A percentile compares a stretch with the other conserved stretches of the same genome.
These are phyloP conservation scores for Sicyos edulis DNA, from an alignment of 306 rosid species.

Conservation along the genomic window DNA sequence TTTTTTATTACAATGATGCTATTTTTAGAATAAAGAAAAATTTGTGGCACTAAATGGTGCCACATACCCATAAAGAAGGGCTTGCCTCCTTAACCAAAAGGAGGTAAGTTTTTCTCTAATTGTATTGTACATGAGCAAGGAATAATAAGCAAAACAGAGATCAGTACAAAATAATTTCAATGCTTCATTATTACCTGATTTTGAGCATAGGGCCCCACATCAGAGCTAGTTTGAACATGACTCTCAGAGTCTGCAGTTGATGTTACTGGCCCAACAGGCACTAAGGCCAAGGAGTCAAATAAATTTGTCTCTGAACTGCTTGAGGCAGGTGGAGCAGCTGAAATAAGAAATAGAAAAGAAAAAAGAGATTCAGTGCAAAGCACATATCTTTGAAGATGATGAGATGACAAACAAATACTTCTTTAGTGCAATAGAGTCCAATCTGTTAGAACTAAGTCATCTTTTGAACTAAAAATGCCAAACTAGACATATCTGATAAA, in stretches of 20 bases:
- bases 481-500: background rate
- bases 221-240: slow-evolving; percentile 30
- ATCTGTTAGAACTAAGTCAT: slow-evolving; percentile 1
- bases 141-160: too few relatives aligned
- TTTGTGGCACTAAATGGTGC: too few relatives aligned
- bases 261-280: slow-evolving; percentile 47
- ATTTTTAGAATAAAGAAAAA: too few relatives aligned
- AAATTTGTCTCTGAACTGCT: slow-evolving; percentile 64
- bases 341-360: background rate
- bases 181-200: slow-evolving; percentile 47
- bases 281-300: slow-evolving; percentile 69
- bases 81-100: too few relatives aligned
- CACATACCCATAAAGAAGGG: too few relatives aligned
- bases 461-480: background rate
- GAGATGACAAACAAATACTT: too few relatives aligned
- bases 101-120: too few relatives aligned
- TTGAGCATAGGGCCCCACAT: slow-evolving; percentile 36
- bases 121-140: too few relatives aligned
- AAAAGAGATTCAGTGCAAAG: background rate
- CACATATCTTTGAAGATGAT: background rate
- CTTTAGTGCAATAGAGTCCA: background rate
- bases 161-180: background rate
- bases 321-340: slow-evolving; percentile 54
- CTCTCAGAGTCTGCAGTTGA: slow-evolving; percentile 32
- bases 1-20: too few relatives aligned